Evolutionary conservation across 371 early-diverging fungal genomes (phyloP).

Genomic region (Blyttiomyces sp.): DNA sequence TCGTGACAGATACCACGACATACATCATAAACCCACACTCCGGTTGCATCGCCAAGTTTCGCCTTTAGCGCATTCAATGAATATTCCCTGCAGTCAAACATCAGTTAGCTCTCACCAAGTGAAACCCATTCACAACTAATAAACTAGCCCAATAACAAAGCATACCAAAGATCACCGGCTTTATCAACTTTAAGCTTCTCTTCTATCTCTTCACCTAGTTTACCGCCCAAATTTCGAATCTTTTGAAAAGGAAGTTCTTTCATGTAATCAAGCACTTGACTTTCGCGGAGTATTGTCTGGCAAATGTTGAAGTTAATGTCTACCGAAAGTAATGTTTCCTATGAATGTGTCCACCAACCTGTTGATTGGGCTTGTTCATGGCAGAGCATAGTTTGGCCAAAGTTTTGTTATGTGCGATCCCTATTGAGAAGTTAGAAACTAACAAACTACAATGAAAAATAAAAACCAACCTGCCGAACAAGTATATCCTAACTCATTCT

Average conservation of each 20-base stretch:
- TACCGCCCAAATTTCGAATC: slow-evolving; percentile 85
- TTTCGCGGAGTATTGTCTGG: slow-evolving; percentile 41
- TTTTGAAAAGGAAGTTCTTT: slow-evolving; percentile 61
- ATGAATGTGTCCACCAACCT: no score
- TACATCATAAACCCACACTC: slow-evolving; percentile 57
- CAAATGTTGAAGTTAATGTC: no score
- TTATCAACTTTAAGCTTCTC: slow-evolving; percentile 54
- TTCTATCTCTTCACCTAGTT: slow-evolving; percentile 73
- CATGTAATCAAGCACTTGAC: slow-evolving; percentile 57
- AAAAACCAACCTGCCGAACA: slow-evolving; percentile 69
- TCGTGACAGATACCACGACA: slow-evolving; percentile 62
- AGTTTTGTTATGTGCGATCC: slow-evolving; percentile 80
- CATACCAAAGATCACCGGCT: slow-evolving; percentile 58
- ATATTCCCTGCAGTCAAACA: no score
- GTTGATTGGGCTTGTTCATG: slow-evolving; percentile 83
- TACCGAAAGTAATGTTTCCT: no score
- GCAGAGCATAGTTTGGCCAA: slow-evolving; percentile 83
- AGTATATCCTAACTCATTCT: slow-evolving; percentile 70
- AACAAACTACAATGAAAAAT: not conserved
- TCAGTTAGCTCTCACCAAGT: no score
- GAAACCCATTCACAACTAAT: not conserved
- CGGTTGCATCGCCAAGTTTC: slow-evolving; percentile 34
- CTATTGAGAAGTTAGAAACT: slow-evolving; percentile 9
- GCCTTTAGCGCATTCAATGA: slow-evolving; percentile 20
- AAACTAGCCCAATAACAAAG: not conserved